Evolutionary conservation across 2,329 filamentous ascomycete genomes (phyloP).

Genomic region (Trichophyton mentagrophytes): DNA sequence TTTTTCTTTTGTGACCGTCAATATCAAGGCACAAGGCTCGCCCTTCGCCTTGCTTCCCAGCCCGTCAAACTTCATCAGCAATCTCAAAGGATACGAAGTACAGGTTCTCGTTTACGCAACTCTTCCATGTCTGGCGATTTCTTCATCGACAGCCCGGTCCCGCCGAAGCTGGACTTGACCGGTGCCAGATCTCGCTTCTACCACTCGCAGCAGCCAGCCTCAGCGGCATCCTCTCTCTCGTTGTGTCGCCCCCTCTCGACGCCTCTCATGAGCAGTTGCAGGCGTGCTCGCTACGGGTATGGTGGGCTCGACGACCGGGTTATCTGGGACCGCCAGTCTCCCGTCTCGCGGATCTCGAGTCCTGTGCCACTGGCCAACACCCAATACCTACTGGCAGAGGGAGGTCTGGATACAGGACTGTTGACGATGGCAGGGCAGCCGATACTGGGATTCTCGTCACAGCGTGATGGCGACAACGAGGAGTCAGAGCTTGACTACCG

Average conservation of each 20-base stretch:
- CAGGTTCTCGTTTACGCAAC: neutral
- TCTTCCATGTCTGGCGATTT: conserved; percentile 17
- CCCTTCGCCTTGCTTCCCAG: too few relatives aligned
- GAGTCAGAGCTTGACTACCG: conserved; percentile 30
- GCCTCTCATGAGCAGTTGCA: conserved; percentile 10
- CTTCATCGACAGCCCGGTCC: conserved; percentile 25
- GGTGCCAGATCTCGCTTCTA: conserved; percentile 28
- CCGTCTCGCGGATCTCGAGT: conserved; percentile 19
- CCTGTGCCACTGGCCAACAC: conserved; percentile 29
- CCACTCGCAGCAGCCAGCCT: conserved; percentile 24
- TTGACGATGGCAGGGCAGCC: conserved; percentile 16
- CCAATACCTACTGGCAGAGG: conserved; percentile 26
- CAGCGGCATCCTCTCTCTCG: conserved; percentile 28
- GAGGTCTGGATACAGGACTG: conserved; percentile 19
- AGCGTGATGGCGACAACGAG: conserved; percentile 15
- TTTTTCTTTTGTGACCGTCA: neutral
- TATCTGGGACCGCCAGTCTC: conserved; percentile 8
- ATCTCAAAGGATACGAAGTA: neutral
- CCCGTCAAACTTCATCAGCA: too few relatives aligned
- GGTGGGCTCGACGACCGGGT: conserved; percentile 5
- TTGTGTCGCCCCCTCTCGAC: conserved; percentile 25
- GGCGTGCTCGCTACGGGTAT: conserved; percentile 13
- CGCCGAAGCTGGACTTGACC: conserved; percentile 27
- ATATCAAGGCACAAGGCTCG: neutral
- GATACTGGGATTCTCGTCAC: conserved; percentile 11